These are phyloP conservation scores for Thoreauomyces humboldtii DNA, from an alignment of 192 early-diverging fungal species.

Conservation along the genomic window DNA sequence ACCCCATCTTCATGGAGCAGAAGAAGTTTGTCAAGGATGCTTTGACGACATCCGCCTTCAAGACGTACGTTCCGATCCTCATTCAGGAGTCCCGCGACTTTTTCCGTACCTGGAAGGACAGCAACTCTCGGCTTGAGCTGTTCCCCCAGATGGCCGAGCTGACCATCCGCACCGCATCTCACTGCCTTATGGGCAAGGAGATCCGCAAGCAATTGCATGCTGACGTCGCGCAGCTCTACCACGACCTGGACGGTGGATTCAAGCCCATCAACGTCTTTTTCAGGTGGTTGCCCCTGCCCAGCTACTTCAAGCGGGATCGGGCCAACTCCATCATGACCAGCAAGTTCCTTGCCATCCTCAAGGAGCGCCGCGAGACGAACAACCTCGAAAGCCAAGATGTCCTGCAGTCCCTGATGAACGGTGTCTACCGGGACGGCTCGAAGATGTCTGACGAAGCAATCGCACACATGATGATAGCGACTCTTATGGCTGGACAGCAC, in stretches of 20 bases:
- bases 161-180: constrained; percentile 91
- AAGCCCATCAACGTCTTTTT: constrained; percentile 94
- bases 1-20: constrained; percentile 95
- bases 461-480: constrained; percentile 95
- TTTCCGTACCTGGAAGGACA: constrained; percentile 56
- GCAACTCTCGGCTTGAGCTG: constrained; percentile 55
- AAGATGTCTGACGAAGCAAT: constrained; percentile 78
- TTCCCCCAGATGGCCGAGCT: constrained; percentile 83
- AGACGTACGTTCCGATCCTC: constrained; percentile 84
- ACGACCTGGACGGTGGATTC: constrained; percentile 92
- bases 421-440: constrained; percentile 86
- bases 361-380: constrained; percentile 60
- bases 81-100: constrained; percentile 77
- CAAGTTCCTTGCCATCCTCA: constrained; percentile 78
- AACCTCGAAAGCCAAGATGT: constrained; percentile 66
- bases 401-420: constrained; percentile 78
- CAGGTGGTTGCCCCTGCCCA: constrained; percentile 84
- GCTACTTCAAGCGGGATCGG: constrained; percentile 79
- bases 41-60: constrained; percentile 82
- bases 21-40: constrained; percentile 97
- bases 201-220: constrained; percentile 77
- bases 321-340: constrained; percentile 81
- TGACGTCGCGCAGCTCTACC: constrained; percentile 82
- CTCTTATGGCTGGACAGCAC: constrained; percentile 97
- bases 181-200: constrained; percentile 92